phyloP scores from a whole-genome alignment of 805 yeast genomes.

The Cyberlindnera sargentensis region DNA sequence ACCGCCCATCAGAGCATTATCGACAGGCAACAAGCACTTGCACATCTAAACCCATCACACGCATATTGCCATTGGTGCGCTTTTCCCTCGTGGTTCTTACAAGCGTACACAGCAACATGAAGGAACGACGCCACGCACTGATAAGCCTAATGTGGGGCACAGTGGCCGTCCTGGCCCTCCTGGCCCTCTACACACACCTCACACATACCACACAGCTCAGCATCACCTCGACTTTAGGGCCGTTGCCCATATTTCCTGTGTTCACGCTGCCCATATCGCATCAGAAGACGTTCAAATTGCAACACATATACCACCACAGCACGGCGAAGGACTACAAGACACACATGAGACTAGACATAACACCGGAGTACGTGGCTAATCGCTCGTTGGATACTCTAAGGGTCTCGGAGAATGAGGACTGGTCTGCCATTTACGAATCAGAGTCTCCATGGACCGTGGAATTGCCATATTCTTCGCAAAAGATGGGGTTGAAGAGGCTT shows the following conservation, averaged over 20 bases:
- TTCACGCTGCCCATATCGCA: neutral
- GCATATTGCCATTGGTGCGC: too few relatives aligned
- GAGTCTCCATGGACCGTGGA: slow-evolving; percentile 34
- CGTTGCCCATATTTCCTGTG: neutral
- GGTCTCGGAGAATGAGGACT: slow-evolving; percentile 6
- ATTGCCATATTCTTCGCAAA: slow-evolving; percentile 24
- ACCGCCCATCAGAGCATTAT: too few relatives aligned
- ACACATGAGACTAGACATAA: slow-evolving; percentile 47
- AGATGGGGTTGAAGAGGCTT: slow-evolving; percentile 30
- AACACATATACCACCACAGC: slow-evolving; percentile 58
- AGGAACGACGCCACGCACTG: too few relatives aligned
- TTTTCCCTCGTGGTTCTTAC: too few relatives aligned
- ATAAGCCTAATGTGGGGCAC: too few relatives aligned
- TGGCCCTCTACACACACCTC: too few relatives aligned
- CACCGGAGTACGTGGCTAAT: slow-evolving; percentile 29
- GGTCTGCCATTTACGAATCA: slow-evolving; percentile 16
- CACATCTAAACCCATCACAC: too few relatives aligned
- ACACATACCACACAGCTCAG: too few relatives aligned
- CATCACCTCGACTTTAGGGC: neutral
- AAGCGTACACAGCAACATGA: too few relatives aligned
- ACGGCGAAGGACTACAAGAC: slow-evolving; percentile 35
- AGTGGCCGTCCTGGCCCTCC: too few relatives aligned
- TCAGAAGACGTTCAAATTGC: slow-evolving; percentile 28
- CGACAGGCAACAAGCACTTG: too few relatives aligned
- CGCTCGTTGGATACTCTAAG: slow-evolving; percentile 6